Conservation (phyloP, 1,139 yeast species). For the Yamadazyma sp. region DNA sequence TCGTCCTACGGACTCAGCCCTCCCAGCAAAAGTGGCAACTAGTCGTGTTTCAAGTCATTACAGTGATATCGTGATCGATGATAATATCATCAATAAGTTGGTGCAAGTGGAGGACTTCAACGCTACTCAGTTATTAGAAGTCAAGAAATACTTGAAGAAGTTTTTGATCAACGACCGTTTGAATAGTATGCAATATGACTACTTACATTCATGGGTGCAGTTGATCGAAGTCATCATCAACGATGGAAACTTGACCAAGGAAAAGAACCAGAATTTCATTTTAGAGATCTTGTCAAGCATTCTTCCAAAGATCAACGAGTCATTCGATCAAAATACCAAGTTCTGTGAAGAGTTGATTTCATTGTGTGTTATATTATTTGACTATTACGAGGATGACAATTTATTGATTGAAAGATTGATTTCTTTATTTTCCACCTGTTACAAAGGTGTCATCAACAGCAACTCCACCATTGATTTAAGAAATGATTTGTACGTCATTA, state of each 20-base stretch:
- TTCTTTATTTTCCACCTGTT: conserved; percentile 70
- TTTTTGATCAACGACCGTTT: conserved; percentile 46
- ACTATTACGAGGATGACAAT: conserved; percentile 49
- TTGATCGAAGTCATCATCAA: conserved; percentile 70
- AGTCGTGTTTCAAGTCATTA: neutral
- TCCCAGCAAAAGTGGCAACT: neutral
- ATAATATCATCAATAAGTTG: conserved; percentile 7
- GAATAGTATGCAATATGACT: conserved; percentile 54
- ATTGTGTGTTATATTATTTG: conserved; percentile 68
- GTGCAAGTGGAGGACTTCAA: conserved; percentile 3
- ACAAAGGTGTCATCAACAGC: conserved; percentile 71
- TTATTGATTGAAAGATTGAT: conserved; percentile 50
- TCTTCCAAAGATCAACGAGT: conserved; percentile 74
- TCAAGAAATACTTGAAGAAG: conserved; percentile 38
- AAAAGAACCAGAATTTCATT: conserved; percentile 56
- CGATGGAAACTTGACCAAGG: conserved; percentile 41
- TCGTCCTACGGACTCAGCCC: conserved; percentile 7
- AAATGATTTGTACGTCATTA: conserved; percentile 74
- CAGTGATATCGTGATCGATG: neutral
- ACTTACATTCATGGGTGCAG: conserved; percentile 81
- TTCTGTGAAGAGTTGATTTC: conserved; percentile 80
- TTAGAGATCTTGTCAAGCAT: conserved; percentile 74
- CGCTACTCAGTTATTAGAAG: conserved; percentile 1
- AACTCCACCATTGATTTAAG: conserved; percentile 67
- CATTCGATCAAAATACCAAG: conserved; percentile 61